A percentile compares a stretch with the other conserved stretches of the same genome.
Conservation (phyloP, 179 eudicot genomes). For the Beta corolliflora region DNA sequence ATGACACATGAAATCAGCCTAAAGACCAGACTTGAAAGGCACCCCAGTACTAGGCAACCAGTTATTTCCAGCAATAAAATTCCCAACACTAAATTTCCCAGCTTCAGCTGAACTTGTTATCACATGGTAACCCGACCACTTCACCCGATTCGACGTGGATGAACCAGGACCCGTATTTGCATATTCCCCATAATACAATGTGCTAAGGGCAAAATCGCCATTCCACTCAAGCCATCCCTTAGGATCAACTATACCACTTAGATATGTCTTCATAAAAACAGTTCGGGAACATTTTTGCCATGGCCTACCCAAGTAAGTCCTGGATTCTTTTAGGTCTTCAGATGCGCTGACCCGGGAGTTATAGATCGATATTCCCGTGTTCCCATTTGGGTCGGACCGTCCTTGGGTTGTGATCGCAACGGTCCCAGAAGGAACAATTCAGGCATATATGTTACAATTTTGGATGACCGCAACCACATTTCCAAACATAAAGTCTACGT, state of each 20-base stretch:
- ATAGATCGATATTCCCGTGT: slow-evolving; percentile 38
- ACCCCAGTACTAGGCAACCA: slow-evolving; percentile 42
- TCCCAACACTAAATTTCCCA: slow-evolving; percentile 28
- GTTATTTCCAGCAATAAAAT: slow-evolving; percentile 32
- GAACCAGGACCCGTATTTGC: slow-evolving; percentile 43
- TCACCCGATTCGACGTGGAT: slow-evolving; percentile 29
- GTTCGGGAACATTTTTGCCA: slow-evolving; percentile 42
- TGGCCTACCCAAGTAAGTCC: slow-evolving; percentile 42
- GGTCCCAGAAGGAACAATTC: slow-evolving; percentile 18
- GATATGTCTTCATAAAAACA: slow-evolving; percentile 35
- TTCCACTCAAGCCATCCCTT: slow-evolving; percentile 44
- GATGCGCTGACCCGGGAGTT: slow-evolving; percentile 35
- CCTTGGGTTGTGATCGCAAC: slow-evolving; percentile 42
- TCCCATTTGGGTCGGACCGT: slow-evolving; percentile 41
- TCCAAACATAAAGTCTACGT: slow-evolving; percentile 28
- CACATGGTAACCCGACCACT: slow-evolving; percentile 44
- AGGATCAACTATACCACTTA: slow-evolving; percentile 31
- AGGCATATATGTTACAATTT: slow-evolving; percentile 33
- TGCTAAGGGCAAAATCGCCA: slow-evolving; percentile 42
- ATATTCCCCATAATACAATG: slow-evolving; percentile 45
- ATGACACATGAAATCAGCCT: neutral
- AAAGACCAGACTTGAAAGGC: slow-evolving; percentile 31
- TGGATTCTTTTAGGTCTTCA: slow-evolving; percentile 17
- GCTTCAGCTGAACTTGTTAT: slow-evolving; percentile 30
- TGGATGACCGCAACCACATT: slow-evolving; percentile 42